Conservation (phyloP, 768 basidiomycete genomes). For the Kwoniella heveanensis region DNA sequence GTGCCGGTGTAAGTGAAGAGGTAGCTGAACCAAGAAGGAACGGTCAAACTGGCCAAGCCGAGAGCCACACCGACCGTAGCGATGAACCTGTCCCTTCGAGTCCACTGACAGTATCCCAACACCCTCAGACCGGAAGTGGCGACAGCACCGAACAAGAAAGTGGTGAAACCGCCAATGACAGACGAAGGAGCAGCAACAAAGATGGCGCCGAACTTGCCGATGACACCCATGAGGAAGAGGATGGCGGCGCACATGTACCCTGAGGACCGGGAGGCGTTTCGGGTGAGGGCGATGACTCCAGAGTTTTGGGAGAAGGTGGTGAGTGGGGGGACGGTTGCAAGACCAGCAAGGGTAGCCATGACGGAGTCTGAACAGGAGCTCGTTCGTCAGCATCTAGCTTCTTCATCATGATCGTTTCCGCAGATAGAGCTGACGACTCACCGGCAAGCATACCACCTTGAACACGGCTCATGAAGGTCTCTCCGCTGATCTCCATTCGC, state of each 20-base stretch:
- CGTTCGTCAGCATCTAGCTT: too few relatives aligned
- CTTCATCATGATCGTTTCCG: too few relatives aligned
- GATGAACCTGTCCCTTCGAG: conserved; percentile 36
- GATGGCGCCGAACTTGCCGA: conserved; percentile 33
- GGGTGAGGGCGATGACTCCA: conserved; percentile 35
- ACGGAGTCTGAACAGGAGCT: conserved; percentile 23
- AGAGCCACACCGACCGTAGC: conserved; percentile 32
- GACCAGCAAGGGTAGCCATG: conserved; percentile 31
- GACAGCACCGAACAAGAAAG: conserved; percentile 36
- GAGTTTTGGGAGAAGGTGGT: conserved; percentile 41
- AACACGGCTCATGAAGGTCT: conserved; percentile 26
- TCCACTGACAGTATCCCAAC: conserved; percentile 33
- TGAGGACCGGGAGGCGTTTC: conserved; percentile 27
- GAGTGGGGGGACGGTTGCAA: conserved; percentile 36
- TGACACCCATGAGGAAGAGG: conserved; percentile 34
- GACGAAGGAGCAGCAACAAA: conserved; percentile 29
- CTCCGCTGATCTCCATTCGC: conserved; percentile 22
- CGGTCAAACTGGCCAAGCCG: conserved; percentile 29
- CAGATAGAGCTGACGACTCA: too few relatives aligned
- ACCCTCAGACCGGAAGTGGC: conserved; percentile 37
- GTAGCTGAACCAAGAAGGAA: conserved; percentile 36
- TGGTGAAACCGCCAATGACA: conserved; percentile 34
- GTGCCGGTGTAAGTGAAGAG: conserved; percentile 36
- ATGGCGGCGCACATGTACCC: conserved; percentile 35
- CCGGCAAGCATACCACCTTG: conserved; percentile 32